A percentile compares a stretch with the other conserved stretches of the same genome.
phyloP scores from a whole-genome alignment of 2,329 filamentous ascomycete species.

The Aureobasidium sp. region DNA sequence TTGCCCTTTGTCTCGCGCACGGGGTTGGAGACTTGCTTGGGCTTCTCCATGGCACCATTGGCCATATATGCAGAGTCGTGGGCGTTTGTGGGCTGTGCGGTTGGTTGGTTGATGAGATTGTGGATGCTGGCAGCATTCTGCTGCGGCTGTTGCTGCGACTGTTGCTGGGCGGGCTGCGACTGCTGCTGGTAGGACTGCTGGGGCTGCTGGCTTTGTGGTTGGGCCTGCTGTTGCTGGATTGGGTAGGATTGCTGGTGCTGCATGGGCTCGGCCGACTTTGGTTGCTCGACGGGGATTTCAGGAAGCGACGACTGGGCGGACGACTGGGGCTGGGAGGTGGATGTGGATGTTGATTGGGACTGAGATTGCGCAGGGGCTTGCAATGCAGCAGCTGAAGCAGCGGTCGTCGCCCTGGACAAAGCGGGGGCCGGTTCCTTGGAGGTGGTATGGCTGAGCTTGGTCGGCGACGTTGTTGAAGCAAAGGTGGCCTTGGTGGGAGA shows the following conservation, averaged over 20 bases:
- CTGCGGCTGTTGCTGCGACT: constrained; percentile 29
- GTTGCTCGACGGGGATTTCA: not conserved
- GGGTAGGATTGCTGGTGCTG: constrained; percentile 23
- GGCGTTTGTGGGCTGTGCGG: constrained; percentile 36
- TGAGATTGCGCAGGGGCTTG: constrained; percentile 15
- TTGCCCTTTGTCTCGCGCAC: constrained; percentile 83
- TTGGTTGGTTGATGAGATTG: constrained; percentile 67
- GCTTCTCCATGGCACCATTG: constrained; percentile 32
- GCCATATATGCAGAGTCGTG: constrained; percentile 28
- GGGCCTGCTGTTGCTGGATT: constrained; percentile 15
- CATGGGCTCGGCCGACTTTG: constrained; percentile 34
- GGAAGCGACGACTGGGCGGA: constrained; percentile 9
- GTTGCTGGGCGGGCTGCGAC: not conserved
- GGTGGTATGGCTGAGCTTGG: constrained; percentile 7
- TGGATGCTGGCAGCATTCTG: constrained; percentile 74
- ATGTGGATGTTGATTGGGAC: not conserved
- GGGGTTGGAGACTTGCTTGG: constrained; percentile 27
- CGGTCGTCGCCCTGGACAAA: constrained; percentile 17
- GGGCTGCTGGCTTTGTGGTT: constrained; percentile 14
- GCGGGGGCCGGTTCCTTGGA: not conserved
- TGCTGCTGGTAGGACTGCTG: constrained; percentile 21
- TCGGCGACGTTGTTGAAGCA: not conserved
- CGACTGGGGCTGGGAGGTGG: not conserved
- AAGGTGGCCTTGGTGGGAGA: constrained; percentile 51
- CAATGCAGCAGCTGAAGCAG: constrained; percentile 19